phyloP scores from a whole-genome alignment of 192 early-diverging fungal genomes.

The Thamnidium elegans region DNA sequence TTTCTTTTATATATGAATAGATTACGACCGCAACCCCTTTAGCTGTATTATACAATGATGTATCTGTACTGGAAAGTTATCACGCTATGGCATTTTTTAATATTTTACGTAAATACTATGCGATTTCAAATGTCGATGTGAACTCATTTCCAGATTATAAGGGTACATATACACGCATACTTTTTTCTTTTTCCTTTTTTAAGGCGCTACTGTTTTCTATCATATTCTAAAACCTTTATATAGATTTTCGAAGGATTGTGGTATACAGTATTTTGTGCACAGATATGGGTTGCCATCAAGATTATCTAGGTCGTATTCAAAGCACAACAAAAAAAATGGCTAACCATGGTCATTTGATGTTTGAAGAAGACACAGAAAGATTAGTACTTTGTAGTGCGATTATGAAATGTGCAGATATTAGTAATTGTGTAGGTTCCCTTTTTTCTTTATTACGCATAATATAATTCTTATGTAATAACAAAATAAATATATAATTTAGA shows the following conservation, averaged over 20 bases:
- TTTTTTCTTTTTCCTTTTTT: not conserved
- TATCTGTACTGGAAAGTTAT: constrained; percentile 95
- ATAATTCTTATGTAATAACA: not conserved
- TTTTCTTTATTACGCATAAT: not conserved
- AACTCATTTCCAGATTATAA: constrained; percentile 14
- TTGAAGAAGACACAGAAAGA: constrained; percentile 51
- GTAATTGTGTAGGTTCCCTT: constrained; percentile 57
- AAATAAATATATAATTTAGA: constrained; percentile 19
- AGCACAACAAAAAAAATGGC: constrained; percentile 55
- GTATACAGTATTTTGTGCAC: constrained; percentile 74
- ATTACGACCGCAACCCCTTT: constrained; percentile 74
- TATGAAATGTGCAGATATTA: constrained; percentile 82
- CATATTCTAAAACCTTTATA: not conserved
- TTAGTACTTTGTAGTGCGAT: constrained; percentile 63
- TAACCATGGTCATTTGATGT: constrained; percentile 28
- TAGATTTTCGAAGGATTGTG: constrained; percentile 68
- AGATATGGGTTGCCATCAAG: constrained; percentile 78
- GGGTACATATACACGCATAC: constrained; percentile 18
- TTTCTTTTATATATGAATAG: constrained; percentile 23
- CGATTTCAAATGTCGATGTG: constrained; percentile 2
- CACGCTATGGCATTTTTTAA: constrained; percentile 78
- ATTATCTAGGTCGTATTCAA: constrained; percentile 71
- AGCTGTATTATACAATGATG: constrained; percentile 89
- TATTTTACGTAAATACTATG: constrained; percentile 49
- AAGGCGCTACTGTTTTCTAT: not conserved